phyloP scores from a whole-genome alignment of 345 rosid species.

The Arabidopsis arenosa region DNA sequence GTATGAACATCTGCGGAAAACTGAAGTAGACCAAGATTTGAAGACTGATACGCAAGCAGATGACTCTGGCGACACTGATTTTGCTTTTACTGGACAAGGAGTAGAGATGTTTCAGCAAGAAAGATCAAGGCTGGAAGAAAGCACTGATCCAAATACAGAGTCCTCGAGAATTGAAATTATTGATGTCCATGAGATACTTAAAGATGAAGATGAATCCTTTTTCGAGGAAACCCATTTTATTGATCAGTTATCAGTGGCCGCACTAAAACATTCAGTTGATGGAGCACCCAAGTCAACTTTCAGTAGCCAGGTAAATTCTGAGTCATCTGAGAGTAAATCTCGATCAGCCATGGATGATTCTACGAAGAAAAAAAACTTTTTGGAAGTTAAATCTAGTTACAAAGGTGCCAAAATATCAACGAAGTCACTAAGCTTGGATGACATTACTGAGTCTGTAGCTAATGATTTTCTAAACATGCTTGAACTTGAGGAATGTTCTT shows the following conservation, averaged over 20 bases:
- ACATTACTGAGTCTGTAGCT: conserved; percentile 63
- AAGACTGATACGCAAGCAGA: conserved; percentile 44
- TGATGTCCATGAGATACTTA: conserved; percentile 58
- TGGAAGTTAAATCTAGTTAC: conserved; percentile 55
- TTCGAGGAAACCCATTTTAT: conserved; percentile 36
- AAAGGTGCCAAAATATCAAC: conserved; percentile 46
- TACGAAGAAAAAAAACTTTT: conserved; percentile 39
- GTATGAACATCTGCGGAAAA: conserved; percentile 21
- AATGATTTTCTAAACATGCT: conserved; percentile 74
- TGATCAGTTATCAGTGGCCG: conserved; percentile 35
- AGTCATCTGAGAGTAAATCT: conserved; percentile 51
- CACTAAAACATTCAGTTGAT: conserved; percentile 38
- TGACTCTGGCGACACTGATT: conserved; percentile 49
- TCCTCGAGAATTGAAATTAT: conserved; percentile 53
- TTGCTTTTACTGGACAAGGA: conserved; percentile 53
- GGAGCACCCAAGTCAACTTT: conserved; percentile 49
- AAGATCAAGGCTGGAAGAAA: conserved; percentile 38
- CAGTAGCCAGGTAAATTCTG: conserved; percentile 40
- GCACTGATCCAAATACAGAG: conserved; percentile 40
- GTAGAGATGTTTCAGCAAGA: conserved; percentile 55
- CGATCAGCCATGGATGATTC: conserved; percentile 38
- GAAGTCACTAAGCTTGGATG: conserved; percentile 69
- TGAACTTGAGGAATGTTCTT: conserved; percentile 54
- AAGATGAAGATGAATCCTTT: conserved; percentile 48
- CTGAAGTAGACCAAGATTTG: conserved; percentile 29